Conservation (phyloP, 176 grass and related monocot species). For the Elymus sibiricus region DNA sequence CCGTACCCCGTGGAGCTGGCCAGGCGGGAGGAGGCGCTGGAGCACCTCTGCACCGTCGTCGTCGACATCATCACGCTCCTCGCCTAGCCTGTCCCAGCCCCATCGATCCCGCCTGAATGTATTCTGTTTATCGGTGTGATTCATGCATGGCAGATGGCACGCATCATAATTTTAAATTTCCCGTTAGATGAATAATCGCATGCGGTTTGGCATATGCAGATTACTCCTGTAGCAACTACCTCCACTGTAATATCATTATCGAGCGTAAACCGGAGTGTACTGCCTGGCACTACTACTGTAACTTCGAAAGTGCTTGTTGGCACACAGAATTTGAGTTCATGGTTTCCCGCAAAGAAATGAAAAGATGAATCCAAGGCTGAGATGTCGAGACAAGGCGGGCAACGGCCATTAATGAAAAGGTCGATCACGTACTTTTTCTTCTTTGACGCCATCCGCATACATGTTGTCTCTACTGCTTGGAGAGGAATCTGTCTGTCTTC, state of each 20-base stretch:
- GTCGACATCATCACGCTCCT: slow-evolving; percentile 79
- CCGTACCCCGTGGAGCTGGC: slow-evolving; percentile 56
- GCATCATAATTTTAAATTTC: not conserved
- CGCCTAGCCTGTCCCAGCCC: not conserved
- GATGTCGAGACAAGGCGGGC: not conserved
- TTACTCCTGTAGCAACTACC: not conserved
- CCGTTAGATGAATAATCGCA: not conserved
- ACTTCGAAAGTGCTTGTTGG: not conserved
- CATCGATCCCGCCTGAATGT: not conserved
- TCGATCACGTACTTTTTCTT: not conserved
- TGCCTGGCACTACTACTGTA: too few relatives aligned
- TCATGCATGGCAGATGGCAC: not conserved
- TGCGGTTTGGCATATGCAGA: not conserved
- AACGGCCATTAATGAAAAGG: not conserved
- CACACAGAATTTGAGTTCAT: not conserved
- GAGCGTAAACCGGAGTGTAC: too few relatives aligned
- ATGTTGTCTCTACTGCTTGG: slow-evolving; percentile 19
- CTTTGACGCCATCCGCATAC: not conserved
- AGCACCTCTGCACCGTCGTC: slow-evolving; percentile 58
- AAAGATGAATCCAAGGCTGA: not conserved
- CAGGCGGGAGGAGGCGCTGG: slow-evolving; percentile 46
- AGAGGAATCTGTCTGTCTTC: not conserved
- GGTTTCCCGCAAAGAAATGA: not conserved
- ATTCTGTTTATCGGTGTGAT: not conserved
- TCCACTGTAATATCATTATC: too few relatives aligned